Evolutionary conservation across 352 stramenopile genomes (phyloP), one percentile per base, ranked within the genome.

Genomic region (Globisporangium recalcitrans): DNA sequence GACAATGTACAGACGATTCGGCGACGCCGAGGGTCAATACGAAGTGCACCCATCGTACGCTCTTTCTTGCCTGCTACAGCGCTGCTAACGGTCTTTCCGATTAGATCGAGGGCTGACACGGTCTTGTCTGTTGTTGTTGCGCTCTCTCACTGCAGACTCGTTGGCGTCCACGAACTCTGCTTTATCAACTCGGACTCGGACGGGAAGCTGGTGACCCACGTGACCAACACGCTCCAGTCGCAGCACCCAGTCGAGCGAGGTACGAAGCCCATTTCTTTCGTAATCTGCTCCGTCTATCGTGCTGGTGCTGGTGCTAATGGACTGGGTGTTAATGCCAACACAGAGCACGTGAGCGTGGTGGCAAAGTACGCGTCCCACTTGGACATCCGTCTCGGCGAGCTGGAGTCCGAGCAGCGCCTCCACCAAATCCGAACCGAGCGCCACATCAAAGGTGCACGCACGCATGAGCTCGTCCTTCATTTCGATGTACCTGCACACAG

Each of bases 311-410:
- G 24, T 34, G 4, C 47, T 53, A 32, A 53, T 26, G 5, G 16
- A 32, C 19, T 42, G 22, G 22, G 40, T 60, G 14, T 9, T 64
- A 42, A 24, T 63, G 34, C 1, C 24, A 6, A n/a, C 27, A 27
- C 38, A 91, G 84, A 91, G 10, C 82, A 93, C 57, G 81, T 93
- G 65, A 93, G 80, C 53, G 73, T 89, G 19, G 48, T 93, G 52
- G 84, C 84, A 55, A 93, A 91, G 72, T 93, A 90, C 60, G 80
- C 80, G 46, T 93, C 84, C 40, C 81, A 93, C 52, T 38, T 93
- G 54, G 84, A 93, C 62, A 72, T 93, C 32, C 80, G 80, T 64
- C 80, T 93, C 26, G 84, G 84, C 7, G 81, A 93, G 58, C 68
- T 91, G 13, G 84, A 93, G 58, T 93, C 84, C 7, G 81, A 93